Percentiles rank a stretch among this genome's conserved stretches.
Conservation (phyloP, 495 filamentous ascomycete genomes). For the Aspergillus saccharolyticus region DNA sequence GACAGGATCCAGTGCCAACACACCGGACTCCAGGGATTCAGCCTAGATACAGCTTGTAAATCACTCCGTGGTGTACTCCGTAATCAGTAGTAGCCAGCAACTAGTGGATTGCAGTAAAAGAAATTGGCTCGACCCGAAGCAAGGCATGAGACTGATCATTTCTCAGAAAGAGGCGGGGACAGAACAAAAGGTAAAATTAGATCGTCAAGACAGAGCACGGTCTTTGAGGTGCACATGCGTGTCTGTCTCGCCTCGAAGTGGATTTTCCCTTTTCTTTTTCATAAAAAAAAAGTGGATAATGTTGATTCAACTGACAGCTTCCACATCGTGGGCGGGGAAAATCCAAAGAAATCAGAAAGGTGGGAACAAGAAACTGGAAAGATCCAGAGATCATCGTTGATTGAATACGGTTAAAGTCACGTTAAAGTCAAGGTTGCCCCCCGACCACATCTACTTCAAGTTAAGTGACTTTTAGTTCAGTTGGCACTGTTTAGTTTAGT, state of each 20-base stretch:
- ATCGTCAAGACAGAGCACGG: background rate
- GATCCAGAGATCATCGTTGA: background rate
- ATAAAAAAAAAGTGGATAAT: background rate
- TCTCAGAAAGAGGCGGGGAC: background rate
- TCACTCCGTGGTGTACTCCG: no score
- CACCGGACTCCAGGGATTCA: background rate
- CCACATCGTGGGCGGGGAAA: background rate
- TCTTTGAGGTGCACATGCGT: background rate
- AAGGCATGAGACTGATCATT: background rate
- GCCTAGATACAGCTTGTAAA: background rate
- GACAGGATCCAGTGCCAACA: conserved; percentile 2
- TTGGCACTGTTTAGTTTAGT: no score
- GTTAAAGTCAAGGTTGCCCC: background rate
- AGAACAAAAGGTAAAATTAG: background rate
- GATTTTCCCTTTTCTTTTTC: background rate
- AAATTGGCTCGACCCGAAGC: background rate
- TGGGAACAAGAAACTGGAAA: background rate
- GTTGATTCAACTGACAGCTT: background rate
- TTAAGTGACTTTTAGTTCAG: no score
- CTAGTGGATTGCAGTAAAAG: background rate
- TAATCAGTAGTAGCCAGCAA: background rate
- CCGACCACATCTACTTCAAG: background rate
- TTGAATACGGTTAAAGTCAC: background rate
- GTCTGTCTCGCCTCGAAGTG: no score
- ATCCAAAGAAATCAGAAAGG: background rate